Evolutionary conservation across 2,329 filamentous ascomycete genomes (phyloP), one percentile per base, ranked within the genome.

Genomic region (Trichoderma sp.): DNA sequence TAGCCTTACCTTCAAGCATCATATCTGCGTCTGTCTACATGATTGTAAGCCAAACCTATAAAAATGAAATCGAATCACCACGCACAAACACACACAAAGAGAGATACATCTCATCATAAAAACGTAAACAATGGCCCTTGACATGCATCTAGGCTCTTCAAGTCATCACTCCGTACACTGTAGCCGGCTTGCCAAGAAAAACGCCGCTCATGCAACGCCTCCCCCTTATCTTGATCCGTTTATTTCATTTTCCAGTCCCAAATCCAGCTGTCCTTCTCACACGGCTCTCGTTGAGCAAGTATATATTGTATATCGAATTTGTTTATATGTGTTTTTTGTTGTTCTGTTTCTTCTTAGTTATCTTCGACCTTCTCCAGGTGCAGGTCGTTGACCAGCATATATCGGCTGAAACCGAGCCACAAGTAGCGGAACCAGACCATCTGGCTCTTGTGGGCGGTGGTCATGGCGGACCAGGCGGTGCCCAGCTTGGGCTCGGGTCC

Each of bases 391-490:
- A 98, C 90, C 75, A 95, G 90, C 97, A 99, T 98, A 85, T 98
- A 99, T 76, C 97, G 89, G 81, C 95, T 97, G 75, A 98, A 83
- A 0, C 91, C 89, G 81, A 99, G 98, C 95, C 95, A 99, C 3
- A 95, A 94, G 90, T 95, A 98, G 8, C 97, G 91, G 82, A 98
- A 99, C 97, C 97, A 99, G 50, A 94, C 91, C 97, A 99, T 99
- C 88, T 99, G 97, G 84, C 95, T 98, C 85, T 91, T 88, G 86
- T 99, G 97, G 33, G 94, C 96, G 73, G 89, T 88, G 2, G 94
- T 95, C 97, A 99, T 99, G 38, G 97, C 95, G 73, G 87, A 89
- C 86, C 95, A 93, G 8, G 94, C 96, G 35, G 88, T 87, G 11
- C 82, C 82, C 75, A 87, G 83, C n/a, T 85, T 86, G 65, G 85